Base-by-base conservation (phyloP, 192 early-diverging fungal genomes). In the Dissophora ornata region DNA sequence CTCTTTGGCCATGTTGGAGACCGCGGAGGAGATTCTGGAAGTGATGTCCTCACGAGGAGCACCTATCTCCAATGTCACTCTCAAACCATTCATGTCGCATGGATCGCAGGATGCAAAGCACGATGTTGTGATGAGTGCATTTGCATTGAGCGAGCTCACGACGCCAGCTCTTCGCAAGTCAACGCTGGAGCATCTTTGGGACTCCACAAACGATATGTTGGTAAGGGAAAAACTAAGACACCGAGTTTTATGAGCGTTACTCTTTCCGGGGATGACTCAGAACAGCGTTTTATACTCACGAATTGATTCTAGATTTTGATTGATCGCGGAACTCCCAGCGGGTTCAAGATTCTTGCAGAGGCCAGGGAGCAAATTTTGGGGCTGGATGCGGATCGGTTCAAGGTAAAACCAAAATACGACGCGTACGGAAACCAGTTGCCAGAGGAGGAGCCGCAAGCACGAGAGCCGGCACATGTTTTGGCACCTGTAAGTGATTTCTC, bases 321-420 rank as follows among this genome's bases (percentile, higher is more conserved):
- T 26, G 95, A 96, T 47, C 87, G 92, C 11, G 95, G 95, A 10
- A 92, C 90, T 13, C 91, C 92, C 0, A 80, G 83, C 44, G 90
- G 92, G 7, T 90, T 88, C 56, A 73, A 85, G 16, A 79, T 81
- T n/a, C 83, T 96, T 48, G 84, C 84, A 0, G 78, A 87, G 22
- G 93, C 93, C 0, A 82, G 95, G 36, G 80, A 86, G 21, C 85
- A 83, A 64, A 85, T 96, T 21, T 69, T 96, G 8, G 81, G 85
- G 9, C 42, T 79, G 26, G 81, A 78, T 59, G 58, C 68, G 12
- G 57, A 79, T 16, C 49, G 62, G 53, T 69, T 57, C 41, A 69
- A 62, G 50, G 51, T 24, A 7, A 80, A 58, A 19, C 57, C 59
- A 25, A 65, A 71, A 44, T 49, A 75, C 16, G 79, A 82, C 16